phyloP scores from a whole-genome alignment of 345 rosid species.

The Linum trigynum region DNA sequence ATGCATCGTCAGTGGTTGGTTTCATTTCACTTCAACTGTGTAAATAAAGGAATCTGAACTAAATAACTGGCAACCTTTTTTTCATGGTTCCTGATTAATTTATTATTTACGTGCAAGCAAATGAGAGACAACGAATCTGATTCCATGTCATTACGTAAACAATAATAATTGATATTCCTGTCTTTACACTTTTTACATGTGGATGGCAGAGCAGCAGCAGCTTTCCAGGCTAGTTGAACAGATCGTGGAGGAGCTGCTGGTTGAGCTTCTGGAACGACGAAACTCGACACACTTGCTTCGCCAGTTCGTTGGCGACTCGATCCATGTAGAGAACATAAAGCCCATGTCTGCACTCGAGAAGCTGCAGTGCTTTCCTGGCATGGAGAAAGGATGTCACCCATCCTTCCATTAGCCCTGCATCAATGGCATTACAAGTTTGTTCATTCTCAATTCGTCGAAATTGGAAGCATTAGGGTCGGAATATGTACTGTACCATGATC shows the following conservation, averaged over 20 bases:
- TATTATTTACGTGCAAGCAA: too few relatives aligned
- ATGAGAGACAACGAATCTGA: too few relatives aligned
- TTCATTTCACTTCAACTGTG: too few relatives aligned
- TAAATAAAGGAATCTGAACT: too few relatives aligned
- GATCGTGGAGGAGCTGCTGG: constrained; percentile 38
- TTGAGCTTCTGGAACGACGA: constrained; percentile 41
- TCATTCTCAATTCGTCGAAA: neutral
- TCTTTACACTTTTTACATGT: neutral
- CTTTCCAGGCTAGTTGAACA: constrained; percentile 21
- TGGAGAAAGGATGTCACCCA: constrained; percentile 61
- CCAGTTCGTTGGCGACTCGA: constrained; percentile 55
- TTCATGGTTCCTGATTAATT: too few relatives aligned
- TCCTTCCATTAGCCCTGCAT: constrained; percentile 61
- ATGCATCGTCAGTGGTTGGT: too few relatives aligned
- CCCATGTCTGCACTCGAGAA: constrained; percentile 65
- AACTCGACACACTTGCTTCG: constrained; percentile 43
- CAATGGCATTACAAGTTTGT: neutral
- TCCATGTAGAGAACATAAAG: constrained; percentile 75
- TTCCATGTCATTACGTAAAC: too few relatives aligned
- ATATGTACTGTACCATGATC: constrained; percentile 37
- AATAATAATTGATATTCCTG: too few relatives aligned
- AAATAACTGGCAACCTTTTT: too few relatives aligned
- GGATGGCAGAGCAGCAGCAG: neutral
- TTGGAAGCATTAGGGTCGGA: neutral
- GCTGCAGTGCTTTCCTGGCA: constrained; percentile 51